Evolutionary conservation across 495 filamentous ascomycete species (phyloP).

Genomic region (Daldinia vernicosa): DNA sequence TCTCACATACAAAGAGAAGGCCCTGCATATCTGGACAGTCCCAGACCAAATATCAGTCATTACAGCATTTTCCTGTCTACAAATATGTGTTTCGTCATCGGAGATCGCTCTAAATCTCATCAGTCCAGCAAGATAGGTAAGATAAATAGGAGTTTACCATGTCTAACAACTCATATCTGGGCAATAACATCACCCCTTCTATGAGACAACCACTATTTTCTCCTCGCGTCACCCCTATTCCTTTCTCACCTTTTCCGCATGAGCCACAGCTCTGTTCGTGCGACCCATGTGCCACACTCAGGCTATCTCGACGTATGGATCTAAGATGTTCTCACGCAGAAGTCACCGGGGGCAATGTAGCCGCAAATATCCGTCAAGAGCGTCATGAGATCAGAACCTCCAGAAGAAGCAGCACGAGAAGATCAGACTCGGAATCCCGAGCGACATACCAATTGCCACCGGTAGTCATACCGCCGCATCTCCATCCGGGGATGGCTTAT

Average conservation of each 20-base stretch:
- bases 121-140: slow-evolving; percentile 1
- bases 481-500: slow-evolving; percentile 2
- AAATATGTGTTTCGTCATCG: slow-evolving; percentile 24
- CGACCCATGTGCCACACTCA: slow-evolving; percentile 4
- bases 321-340: background rate
- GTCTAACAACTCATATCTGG: background rate
- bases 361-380: background rate
- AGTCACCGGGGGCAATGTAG: background rate
- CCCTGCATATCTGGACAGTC: background rate
- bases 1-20: slow-evolving; percentile 2
- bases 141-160: slow-evolving; percentile 8
- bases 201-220: background rate
- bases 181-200: background rate
- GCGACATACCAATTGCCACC: background rate
- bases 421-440: background rate
- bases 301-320: background rate
- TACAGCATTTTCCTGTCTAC: background rate
- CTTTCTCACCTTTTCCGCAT: background rate
- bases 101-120: background rate
- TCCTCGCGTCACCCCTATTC: background rate
- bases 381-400: background rate
- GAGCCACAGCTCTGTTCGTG: slow-evolving; percentile 13
- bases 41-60: background rate
- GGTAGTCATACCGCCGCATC: background rate
- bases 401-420: background rate